Base-by-base conservation (phyloP, 2,329 filamentous ascomycete genomes). In the Trichoderma gracile region DNA sequence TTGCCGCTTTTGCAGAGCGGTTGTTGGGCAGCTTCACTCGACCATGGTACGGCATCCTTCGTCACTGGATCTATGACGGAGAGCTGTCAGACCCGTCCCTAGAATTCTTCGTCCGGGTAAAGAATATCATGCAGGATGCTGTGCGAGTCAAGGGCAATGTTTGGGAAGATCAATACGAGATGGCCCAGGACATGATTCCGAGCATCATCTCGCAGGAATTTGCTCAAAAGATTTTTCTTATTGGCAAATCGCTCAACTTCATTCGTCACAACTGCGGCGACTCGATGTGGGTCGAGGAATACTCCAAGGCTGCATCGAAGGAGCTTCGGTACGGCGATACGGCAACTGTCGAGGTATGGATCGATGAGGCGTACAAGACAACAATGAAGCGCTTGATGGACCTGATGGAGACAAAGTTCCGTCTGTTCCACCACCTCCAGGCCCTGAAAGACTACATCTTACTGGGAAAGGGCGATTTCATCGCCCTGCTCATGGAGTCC, bases 221-320 rank as follows among this genome's bases (percentile, higher is more conserved):
- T 77, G 93, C 95, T 0, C 92, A 95, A 70, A 97, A 97, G 73
- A 92, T 99, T 6, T 98, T 98, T 71, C 80, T 99, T 8, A 99
- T 99, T 70, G 95, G 95, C 64, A 99, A 99, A 76, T 97, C 93
- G 4, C 84, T 99, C 62, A 99, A 99, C 77, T 99, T 99, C 77
- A 97, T 99, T 74, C 89, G 95, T 25, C 93, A 97, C 76, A 94
- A 93, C 69, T 99, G 95, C 74, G 90, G 90, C 9, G 96, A 99
- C 75, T 92, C 93, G 25, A 87, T 89, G 38, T 99, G 95, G 95
- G 95, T 99, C 1, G 93, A 97, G 73, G 89, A 89, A 38, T 98
- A 99, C 78, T 97, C 93, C 30, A 97, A 96, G 74, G 89, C 89
- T 56, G 91, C 93, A 1, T 97, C 93, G 10, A 96, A 95, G 76